phyloP scores from a whole-genome alignment of 2,329 filamentous ascomycete genomes.

The Diaporthe citriasiana region DNA sequence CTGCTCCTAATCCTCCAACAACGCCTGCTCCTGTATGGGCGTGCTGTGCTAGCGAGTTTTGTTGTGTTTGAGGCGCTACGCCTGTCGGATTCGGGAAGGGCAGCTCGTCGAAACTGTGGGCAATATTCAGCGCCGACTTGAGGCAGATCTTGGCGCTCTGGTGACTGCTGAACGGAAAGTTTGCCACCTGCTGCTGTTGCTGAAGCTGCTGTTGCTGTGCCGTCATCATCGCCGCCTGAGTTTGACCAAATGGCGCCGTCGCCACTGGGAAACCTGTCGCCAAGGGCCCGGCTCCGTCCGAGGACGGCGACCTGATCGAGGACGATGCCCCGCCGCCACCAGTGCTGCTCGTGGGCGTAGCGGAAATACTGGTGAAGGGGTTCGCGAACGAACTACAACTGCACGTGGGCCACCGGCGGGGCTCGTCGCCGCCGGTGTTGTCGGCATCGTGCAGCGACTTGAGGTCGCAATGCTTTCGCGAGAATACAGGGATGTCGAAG shows the following conservation, averaged over 20 bases:
- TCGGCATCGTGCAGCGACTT: constrained; percentile 49
- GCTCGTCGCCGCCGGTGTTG: constrained; percentile 47
- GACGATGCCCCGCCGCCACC: constrained; percentile 3
- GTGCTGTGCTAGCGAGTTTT: background rate
- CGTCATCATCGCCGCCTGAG: background rate
- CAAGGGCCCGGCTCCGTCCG: constrained; percentile 27
- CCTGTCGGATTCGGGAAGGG: constrained; percentile 61
- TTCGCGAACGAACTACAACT: constrained; percentile 51
- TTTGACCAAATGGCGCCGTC: background rate
- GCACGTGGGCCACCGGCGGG: constrained; percentile 53
- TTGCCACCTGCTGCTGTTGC: background rate
- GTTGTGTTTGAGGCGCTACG: constrained; percentile 47
- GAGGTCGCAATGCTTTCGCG: constrained; percentile 64
- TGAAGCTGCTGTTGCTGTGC: background rate
- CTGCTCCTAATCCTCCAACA: background rate
- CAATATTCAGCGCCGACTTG: constrained; percentile 63
- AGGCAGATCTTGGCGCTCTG: constrained; percentile 64
- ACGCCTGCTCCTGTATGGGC: background rate
- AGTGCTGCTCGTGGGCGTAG: constrained; percentile 8
- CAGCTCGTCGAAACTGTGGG: constrained; percentile 59
- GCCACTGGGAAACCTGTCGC: background rate
- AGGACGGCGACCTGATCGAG: constrained; percentile 25
- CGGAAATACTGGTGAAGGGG: constrained; percentile 48
- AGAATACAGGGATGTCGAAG: constrained; percentile 64
- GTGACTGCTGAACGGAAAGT: constrained; percentile 61